A percentile compares a stretch with the other conserved stretches of the same genome.
Evolutionary conservation across 129 eudicot genomes (phyloP).

Genomic region (Flaveria trinervia): DNA sequence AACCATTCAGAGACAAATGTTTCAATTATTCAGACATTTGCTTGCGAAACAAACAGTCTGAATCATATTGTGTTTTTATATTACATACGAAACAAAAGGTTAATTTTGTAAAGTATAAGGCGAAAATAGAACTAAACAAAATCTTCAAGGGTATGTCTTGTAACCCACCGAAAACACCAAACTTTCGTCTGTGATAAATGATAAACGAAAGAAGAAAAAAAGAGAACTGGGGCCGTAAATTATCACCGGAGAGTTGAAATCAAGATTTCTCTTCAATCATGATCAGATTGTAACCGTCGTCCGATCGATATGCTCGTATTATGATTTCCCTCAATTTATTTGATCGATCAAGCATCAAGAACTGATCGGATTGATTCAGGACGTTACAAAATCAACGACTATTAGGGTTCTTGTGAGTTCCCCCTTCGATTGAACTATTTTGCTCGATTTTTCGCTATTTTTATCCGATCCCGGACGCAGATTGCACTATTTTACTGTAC

Average conservation of each 20-base stretch:
- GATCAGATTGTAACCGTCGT: not conserved
- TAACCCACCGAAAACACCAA: not conserved
- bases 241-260: slow-evolving; percentile 10
- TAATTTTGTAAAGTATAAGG: not conserved
- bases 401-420: slow-evolving; percentile 43
- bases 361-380: slow-evolving; percentile 8
- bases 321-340: not conserved
- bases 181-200: not conserved
- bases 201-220: not conserved
- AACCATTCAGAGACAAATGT: too few species aligned
- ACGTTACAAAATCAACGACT: not conserved
- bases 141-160: not conserved
- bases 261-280: not conserved
- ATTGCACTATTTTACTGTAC: not conserved
- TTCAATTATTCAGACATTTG: too few species aligned
- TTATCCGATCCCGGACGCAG: slow-evolving; percentile 2
- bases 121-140: not conserved
- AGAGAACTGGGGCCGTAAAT: not conserved
- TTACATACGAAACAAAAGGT: too few species aligned
- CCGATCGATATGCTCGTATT: not conserved
- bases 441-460: slow-evolving; percentile 10
- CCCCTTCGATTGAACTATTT: slow-evolving; percentile 30
- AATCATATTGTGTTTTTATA: too few species aligned
- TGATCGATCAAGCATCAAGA: not conserved
- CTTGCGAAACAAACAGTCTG: too few species aligned